These are phyloP conservation scores for Cydonia oblonga DNA, from an alignment of 331 rosid genomes.

Conservation along the genomic window DNA sequence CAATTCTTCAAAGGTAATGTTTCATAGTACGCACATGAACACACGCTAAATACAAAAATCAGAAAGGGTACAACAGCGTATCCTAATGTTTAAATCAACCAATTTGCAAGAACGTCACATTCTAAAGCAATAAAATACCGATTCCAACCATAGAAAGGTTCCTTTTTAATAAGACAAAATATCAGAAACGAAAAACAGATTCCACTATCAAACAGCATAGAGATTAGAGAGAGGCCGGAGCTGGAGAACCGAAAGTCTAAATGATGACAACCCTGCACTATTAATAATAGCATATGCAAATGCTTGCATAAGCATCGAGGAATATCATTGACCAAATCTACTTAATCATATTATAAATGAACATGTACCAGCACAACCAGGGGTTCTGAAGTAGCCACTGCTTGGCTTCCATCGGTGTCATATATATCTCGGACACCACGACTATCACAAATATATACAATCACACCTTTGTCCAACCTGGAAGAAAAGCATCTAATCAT, in stretches of 20 bases:
- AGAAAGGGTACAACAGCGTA: too few relatives aligned
- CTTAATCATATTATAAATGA: not conserved
- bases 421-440: slow-evolving; percentile 88
- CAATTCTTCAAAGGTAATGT: not conserved
- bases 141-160: not conserved
- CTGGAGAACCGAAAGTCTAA: not conserved
- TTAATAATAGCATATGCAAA: not conserved
- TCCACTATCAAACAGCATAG: not conserved
- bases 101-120: too few relatives aligned
- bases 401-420: slow-evolving; percentile 88
- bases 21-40: not conserved
- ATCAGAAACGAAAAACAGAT: not conserved
- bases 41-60: not conserved
- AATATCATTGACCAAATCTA: not conserved
- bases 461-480: slow-evolving; percentile 98
- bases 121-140: too few relatives aligned
- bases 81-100: too few relatives aligned
- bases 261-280: not conserved
- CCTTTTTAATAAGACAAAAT: not conserved
- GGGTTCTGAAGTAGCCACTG: slow-evolving; percentile 82
- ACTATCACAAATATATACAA: slow-evolving; percentile 81
- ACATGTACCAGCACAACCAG: slow-evolving; percentile 69
- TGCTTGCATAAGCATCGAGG: not conserved
- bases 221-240: not conserved
- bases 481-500: slow-evolving; percentile 8